These are phyloP conservation scores for Pythium insidiosum DNA, from an alignment of 352 stramenopile species.

Conservation along the genomic window DNA sequence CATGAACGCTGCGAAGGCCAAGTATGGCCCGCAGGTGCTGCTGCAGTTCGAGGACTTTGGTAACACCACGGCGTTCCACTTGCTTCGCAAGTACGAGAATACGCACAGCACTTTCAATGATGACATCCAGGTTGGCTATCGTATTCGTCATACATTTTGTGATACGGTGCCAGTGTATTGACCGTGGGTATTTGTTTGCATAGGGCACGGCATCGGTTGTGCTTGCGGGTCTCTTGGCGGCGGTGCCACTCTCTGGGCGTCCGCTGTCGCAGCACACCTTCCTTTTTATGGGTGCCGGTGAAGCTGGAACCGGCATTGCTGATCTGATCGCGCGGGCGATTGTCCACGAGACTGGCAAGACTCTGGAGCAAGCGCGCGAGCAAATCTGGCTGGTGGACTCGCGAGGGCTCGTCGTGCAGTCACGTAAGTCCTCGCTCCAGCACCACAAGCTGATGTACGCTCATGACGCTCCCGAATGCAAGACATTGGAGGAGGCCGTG, in stretches of 20 bases:
- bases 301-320: constrained; percentile 92
- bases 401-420: constrained; percentile 78
- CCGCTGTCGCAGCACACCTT: constrained; percentile 91
- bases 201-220: constrained; percentile 65
- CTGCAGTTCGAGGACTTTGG: constrained; percentile 88
- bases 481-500: constrained; percentile 67
- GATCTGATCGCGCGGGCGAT: constrained; percentile 91
- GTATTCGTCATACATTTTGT: not conserved
- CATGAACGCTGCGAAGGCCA: constrained; percentile 89
- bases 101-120: constrained; percentile 93
- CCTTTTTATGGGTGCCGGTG: constrained; percentile 90
- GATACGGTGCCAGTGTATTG: not conserved
- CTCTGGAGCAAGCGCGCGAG: constrained; percentile 81
- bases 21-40: constrained; percentile 79
- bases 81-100: constrained; percentile 80
- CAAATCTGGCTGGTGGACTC: constrained; percentile 92
- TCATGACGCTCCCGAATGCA: constrained; percentile 61
- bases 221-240: constrained; percentile 68
- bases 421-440: constrained; percentile 67
- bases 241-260: constrained; percentile 65
- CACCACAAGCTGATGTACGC: constrained; percentile 89
- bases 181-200: not conserved
- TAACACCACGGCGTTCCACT: constrained; percentile 80
- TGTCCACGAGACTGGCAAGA: constrained; percentile 80
- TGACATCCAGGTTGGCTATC: constrained; percentile 86